A percentile compares a stretch with the other conserved stretches of the same genome.
These are phyloP conservation scores for Botrytis porri DNA, from an alignment of 2,329 filamentous ascomycete genomes.

Conservation along the genomic window DNA sequence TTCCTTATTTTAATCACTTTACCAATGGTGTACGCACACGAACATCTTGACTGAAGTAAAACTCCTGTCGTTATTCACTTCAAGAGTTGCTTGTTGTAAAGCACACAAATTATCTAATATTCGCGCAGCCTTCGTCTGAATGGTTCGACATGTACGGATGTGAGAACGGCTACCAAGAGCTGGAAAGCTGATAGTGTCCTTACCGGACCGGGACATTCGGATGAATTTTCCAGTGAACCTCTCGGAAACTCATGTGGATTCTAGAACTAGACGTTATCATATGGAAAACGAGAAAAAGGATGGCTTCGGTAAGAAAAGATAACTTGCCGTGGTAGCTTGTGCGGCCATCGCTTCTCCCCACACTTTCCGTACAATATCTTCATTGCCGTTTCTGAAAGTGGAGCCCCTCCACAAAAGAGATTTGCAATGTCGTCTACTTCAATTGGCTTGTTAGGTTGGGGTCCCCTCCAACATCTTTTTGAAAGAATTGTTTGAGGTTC, in stretches of 20 bases:
- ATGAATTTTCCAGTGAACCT: neutral
- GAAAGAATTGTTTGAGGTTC: constrained; percentile 64
- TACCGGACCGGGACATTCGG: too few relatives aligned
- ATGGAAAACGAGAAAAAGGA: neutral
- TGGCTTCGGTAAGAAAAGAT: neutral
- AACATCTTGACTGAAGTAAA: neutral
- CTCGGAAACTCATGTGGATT: neutral
- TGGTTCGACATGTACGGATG: neutral
- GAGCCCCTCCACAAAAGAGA: constrained; percentile 95
- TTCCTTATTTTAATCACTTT: neutral
- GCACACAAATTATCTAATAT: accelerated
- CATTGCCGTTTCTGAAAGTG: constrained; percentile 96
- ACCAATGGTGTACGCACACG: neutral
- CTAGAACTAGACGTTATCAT: neutral
- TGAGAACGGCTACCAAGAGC: neutral
- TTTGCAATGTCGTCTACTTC: constrained; percentile 89
- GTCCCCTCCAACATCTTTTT: constrained; percentile 81
- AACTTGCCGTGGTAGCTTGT: constrained; percentile 45
- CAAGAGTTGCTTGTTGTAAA: too few relatives aligned
- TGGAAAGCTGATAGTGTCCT: neutral
- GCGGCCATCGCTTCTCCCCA: constrained; percentile 80
- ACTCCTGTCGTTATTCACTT: neutral
- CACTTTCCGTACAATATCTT: constrained; percentile 95
- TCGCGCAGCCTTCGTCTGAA: neutral
- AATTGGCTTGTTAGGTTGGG: constrained; percentile 86